These are phyloP conservation scores for Teunomyces lycoperdinae DNA, from an alignment of 805 yeast species.

Conservation along the genomic window DNA sequence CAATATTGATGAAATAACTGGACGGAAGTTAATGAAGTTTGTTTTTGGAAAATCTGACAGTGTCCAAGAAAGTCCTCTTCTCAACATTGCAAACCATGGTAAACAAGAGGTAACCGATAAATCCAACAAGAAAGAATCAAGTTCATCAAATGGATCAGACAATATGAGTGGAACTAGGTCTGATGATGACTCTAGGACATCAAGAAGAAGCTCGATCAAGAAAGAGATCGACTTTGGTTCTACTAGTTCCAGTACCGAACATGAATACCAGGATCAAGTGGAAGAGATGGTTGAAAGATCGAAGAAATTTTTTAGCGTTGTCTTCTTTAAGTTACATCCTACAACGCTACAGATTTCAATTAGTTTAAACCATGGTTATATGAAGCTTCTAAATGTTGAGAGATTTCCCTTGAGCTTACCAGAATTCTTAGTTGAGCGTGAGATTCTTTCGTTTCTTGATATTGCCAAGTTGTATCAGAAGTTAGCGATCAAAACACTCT, in stretches of 20 bases:
- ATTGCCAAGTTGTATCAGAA: conserved; percentile 32
- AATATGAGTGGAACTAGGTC: conserved; percentile 11
- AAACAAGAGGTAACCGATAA: conserved; percentile 8
- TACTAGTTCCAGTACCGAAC: conserved; percentile 1
- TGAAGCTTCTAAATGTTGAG: conserved; percentile 35
- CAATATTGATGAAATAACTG: conserved; percentile 38
- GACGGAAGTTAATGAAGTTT: conserved; percentile 35
- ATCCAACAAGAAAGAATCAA: conserved; percentile 9
- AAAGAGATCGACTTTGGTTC: neutral
- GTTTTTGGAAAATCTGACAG: conserved; percentile 29
- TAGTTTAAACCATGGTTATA: conserved; percentile 31
- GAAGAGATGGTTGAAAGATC: conserved; percentile 75
- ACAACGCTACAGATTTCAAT: conserved; percentile 34
- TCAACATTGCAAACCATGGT: conserved; percentile 5
- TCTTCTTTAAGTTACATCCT: conserved; percentile 42
- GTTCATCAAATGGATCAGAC: conserved; percentile 9
- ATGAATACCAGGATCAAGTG: conserved; percentile 25
- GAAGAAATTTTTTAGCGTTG: conserved; percentile 66
- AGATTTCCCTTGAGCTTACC: conserved; percentile 34
- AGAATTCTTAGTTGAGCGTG: conserved; percentile 27
- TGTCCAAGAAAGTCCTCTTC: conserved; percentile 20
- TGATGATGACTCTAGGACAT: conserved; percentile 5
- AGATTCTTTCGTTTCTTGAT: conserved; percentile 34
- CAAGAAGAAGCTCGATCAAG: neutral
- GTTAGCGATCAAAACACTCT: conserved; percentile 27